Evolutionary conservation across 1,284 basidiomycete genomes (phyloP).

Genomic region (Tilletia horrida): DNA sequence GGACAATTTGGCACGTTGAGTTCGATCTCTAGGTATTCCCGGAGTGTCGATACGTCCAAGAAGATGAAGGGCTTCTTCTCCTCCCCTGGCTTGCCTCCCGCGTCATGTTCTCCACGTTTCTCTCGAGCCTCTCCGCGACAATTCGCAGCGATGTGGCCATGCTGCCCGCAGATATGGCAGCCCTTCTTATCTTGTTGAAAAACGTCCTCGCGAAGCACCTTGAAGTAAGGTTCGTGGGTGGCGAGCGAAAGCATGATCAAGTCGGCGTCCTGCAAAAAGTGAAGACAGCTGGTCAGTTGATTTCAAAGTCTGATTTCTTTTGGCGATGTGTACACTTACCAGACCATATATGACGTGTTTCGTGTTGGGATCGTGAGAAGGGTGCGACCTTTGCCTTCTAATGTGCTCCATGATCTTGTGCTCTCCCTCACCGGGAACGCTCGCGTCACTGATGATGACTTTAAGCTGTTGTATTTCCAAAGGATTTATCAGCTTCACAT

Average conservation of each 20-base stretch:
- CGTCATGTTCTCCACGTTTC: constrained; percentile 59
- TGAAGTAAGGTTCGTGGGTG: constrained; percentile 96
- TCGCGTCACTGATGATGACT: constrained; percentile 94
- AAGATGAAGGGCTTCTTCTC: constrained; percentile 98
- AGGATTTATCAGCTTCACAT: background rate
- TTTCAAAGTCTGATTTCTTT: background rate
- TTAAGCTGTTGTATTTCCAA: constrained; percentile 53
- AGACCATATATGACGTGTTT: constrained; percentile 96
- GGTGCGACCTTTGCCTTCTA: constrained; percentile 79
- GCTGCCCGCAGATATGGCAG: constrained; percentile 87
- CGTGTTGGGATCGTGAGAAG: constrained; percentile 84
- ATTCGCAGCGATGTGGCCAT: constrained; percentile 88
- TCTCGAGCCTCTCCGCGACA: constrained; percentile 63
- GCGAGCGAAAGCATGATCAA: constrained; percentile 97
- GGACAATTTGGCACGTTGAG: constrained; percentile 73
- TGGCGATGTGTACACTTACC: constrained; percentile 20
- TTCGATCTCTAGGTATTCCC: constrained; percentile 96
- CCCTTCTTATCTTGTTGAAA: constrained; percentile 70
- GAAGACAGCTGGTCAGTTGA: background rate
- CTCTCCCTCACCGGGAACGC: constrained; percentile 96
- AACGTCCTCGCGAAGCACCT: constrained; percentile 95
- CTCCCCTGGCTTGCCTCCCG: constrained; percentile 41
- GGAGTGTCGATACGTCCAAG: constrained; percentile 88
- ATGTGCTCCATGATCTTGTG: constrained; percentile 99
- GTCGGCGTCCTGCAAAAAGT: constrained; percentile 72